Percentiles rank a stretch among this genome's conserved stretches.
Conservation (phyloP, 1,284 basidiomycete genomes). For the Cerioporus squamosus region DNA sequence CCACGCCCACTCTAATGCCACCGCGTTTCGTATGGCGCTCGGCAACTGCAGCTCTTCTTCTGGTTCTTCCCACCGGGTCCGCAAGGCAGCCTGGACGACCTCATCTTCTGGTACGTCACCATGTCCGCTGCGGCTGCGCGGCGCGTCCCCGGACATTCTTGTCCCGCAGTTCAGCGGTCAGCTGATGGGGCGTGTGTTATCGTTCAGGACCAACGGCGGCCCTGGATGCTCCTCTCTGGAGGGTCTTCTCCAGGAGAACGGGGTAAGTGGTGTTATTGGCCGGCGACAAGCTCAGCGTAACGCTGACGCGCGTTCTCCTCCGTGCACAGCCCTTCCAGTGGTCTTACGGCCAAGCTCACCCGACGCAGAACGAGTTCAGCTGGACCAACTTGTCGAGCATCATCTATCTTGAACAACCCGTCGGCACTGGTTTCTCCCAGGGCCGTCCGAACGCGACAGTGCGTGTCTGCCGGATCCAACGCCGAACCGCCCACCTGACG, state of each 20-base stretch:
- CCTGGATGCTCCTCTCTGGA: constrained; percentile 76
- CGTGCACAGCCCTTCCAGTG: constrained; percentile 64
- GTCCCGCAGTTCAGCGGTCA: not conserved
- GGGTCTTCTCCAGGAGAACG: constrained; percentile 83
- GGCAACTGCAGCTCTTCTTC: constrained; percentile 68
- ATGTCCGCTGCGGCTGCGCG: constrained; percentile 29
- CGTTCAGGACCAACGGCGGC: constrained; percentile 48
- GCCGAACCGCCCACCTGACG: not conserved
- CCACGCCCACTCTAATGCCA: not conserved
- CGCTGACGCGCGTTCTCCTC: not conserved
- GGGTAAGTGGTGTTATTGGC: constrained; percentile 48
- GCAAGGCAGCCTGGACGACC: constrained; percentile 68
- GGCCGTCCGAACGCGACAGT: constrained; percentile 70
- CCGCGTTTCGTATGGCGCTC: not conserved
- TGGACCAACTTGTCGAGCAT: constrained; percentile 85
- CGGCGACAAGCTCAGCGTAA: not conserved
- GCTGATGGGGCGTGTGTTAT: constrained; percentile 6
- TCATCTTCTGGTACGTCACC: constrained; percentile 67
- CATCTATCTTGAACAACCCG: constrained; percentile 85
- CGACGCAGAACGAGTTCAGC: constrained; percentile 71
- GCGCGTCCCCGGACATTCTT: not conserved
- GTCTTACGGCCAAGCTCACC: constrained; percentile 65
- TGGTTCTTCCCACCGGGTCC: constrained; percentile 87
- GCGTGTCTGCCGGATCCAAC: constrained; percentile 6
- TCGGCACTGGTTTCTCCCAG: constrained; percentile 82